Base-by-base conservation (phyloP, 2,329 filamentous ascomycete genomes). In the Exophiala xenobiotica region DNA sequence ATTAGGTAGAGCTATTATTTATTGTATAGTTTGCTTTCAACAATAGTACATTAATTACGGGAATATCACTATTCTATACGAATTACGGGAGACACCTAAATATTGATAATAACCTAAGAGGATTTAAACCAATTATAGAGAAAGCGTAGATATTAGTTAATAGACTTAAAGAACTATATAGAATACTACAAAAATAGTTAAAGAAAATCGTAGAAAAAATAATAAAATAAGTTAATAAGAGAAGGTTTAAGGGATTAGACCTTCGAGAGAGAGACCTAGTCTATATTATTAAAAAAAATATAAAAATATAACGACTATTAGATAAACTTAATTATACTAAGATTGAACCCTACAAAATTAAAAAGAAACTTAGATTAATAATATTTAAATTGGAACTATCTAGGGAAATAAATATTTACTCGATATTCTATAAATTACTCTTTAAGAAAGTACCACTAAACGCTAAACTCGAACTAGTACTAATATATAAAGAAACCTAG, bases 301-400 rank as follows among this genome's bases (percentile, higher is more conserved):
- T 55, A 29, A 55, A 51, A 31, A 55, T 38, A 47, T 51, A 48
- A 26, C 1, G 47, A 55, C 47, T 38, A 37, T 47, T 20, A 31
- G 14, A 35, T 14, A 55, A 55, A 51, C 26, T 55, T 31, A 26
- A 55, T 29, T 51, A 41, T 44, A 55, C 23, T 11, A 51, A 44
- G 35, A 23, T 55, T 3, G 37, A 42, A 39, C 42, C 19, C 12
- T 55, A 46, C 44, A 46, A 19, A 24, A 55, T 55, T 44, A 38
- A 47, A 23, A 43, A 39, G 27, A 55, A 51, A 44, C 24, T 47
- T 11, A 20, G 33, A 48, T 35, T 23, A 55, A 20, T 51, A n/a
- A 55, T 12, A 2, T 55, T 35, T 44, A 19, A 35, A 24, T 35
- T 55, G 16, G 31, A 51, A n/a, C n/a, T 55, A 42, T 48, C 14